Conservation (phyloP, 139 green algal species). For the Coelastrella sp. region DNA sequence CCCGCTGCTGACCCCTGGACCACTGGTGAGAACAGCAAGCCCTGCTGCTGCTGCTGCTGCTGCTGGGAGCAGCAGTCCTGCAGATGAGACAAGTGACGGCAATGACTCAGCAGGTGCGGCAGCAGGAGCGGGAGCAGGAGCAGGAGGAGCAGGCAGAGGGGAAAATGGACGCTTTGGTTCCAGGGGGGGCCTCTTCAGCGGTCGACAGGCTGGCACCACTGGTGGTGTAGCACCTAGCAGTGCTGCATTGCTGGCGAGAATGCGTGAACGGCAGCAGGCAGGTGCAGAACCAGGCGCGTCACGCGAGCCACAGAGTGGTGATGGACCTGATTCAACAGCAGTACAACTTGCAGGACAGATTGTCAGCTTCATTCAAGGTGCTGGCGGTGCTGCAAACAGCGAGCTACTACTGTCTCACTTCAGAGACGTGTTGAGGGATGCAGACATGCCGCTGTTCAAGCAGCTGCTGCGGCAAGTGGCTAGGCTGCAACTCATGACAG, state of each 20-base stretch:
- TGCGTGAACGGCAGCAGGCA: conserved; percentile 59
- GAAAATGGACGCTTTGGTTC: neutral
- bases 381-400: conserved; percentile 57
- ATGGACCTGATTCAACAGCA: neutral
- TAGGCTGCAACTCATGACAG: conserved; percentile 46
- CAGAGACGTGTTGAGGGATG: conserved; percentile 44
- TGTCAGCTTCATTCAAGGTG: conserved; percentile 63
- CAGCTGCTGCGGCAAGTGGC: conserved; percentile 80
- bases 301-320: conserved; percentile 23
- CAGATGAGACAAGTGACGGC: neutral
- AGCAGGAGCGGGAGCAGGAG: neutral
- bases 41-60: neutral
- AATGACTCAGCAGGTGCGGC: neutral
- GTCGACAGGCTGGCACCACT: neutral
- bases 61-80: neutral
- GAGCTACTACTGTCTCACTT: conserved; percentile 75
- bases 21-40: neutral
- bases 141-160: neutral
- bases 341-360: conserved; percentile 59
- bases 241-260: conserved; percentile 61
- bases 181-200: neutral
- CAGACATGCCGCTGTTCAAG: conserved; percentile 75
- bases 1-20: conserved; percentile 9
- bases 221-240: conserved; percentile 14
- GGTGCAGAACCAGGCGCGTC: conserved; percentile 24